Conservation (phyloP, 208 protist genomes). For the Leishmania lainsoni region DNA sequence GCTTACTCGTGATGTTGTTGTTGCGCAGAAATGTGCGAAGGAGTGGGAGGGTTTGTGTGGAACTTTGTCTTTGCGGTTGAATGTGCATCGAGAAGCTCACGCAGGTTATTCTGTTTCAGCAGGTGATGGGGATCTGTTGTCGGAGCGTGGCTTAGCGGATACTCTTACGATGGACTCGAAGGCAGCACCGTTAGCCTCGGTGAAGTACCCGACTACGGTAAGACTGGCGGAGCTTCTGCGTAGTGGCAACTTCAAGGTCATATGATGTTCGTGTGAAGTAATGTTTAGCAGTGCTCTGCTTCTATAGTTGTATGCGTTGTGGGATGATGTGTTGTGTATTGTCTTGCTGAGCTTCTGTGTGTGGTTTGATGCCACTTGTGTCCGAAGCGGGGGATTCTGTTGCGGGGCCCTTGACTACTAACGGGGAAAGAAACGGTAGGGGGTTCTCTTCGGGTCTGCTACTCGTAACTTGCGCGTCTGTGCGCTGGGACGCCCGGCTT, state of each 20-base stretch:
- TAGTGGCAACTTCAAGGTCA: not conserved
- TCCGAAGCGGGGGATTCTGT: no score
- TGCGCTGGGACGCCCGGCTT: no score
- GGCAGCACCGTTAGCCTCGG: accelerated
- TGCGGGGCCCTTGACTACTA: no score
- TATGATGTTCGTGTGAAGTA: not conserved
- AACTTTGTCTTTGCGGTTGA: not conserved
- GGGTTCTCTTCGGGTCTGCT: no score
- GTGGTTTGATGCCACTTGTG: no score
- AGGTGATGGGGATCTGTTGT: not conserved
- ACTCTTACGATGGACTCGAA: not conserved
- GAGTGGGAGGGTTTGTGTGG: not conserved
- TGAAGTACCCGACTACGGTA: not conserved
- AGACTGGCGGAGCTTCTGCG: not conserved
- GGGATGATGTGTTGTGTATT: no score
- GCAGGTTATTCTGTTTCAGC: not conserved
- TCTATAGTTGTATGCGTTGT: not conserved
- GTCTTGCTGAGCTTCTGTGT: no score
- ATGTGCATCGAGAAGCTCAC: not conserved
- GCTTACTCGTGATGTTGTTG: not conserved
- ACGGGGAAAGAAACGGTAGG: no score
- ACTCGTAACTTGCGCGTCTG: no score
- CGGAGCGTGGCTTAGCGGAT: no score
- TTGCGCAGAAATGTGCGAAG: not conserved
- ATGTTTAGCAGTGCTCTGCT: not conserved